phyloP scores from a whole-genome alignment of 495 filamentous ascomycete species.

The Annulohypoxylon moriforme region DNA sequence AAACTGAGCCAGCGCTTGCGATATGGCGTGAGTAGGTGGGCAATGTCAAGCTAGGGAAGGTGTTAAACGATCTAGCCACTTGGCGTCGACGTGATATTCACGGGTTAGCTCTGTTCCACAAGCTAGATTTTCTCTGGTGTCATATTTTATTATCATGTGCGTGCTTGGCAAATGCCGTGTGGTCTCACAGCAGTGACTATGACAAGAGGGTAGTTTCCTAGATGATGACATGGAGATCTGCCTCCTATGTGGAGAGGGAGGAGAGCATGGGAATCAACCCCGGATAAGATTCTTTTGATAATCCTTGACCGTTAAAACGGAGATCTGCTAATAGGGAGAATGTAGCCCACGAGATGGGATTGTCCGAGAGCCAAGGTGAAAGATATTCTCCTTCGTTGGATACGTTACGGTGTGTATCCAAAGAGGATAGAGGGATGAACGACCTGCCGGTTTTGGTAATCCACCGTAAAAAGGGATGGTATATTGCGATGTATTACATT shows the following conservation, averaged over 20 bases:
- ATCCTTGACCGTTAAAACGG: slow-evolving; percentile 10
- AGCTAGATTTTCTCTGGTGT: background rate
- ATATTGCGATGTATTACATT: slow-evolving; percentile 13
- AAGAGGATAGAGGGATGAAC: slow-evolving; percentile 7
- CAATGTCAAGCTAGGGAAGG: slow-evolving; percentile 12
- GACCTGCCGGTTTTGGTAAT: slow-evolving; percentile 31
- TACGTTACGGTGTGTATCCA: background rate
- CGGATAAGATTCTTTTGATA: slow-evolving; percentile 3
- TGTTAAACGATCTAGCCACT: slow-evolving; percentile 12
- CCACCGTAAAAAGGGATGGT: background rate
- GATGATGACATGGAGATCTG: slow-evolving; percentile 5
- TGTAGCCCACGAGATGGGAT: background rate
- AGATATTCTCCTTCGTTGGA: slow-evolving; percentile 7
- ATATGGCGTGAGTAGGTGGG: slow-evolving; percentile 9
- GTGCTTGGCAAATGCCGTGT: slow-evolving; percentile 1
- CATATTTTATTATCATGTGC: slow-evolving; percentile 10
- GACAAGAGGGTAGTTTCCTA: background rate
- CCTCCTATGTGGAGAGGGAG: background rate
- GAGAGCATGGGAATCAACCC: background rate
- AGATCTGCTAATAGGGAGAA: slow-evolving; percentile 25
- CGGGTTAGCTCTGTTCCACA: slow-evolving; percentile 7
- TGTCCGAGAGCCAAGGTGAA: slow-evolving; percentile 9
- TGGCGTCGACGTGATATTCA: slow-evolving; percentile 24
- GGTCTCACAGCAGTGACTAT: slow-evolving; percentile 13
- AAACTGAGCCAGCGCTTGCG: slow-evolving; percentile 30